Base-by-base conservation (phyloP, 345 rosid species). In the Combretum micranthum region DNA sequence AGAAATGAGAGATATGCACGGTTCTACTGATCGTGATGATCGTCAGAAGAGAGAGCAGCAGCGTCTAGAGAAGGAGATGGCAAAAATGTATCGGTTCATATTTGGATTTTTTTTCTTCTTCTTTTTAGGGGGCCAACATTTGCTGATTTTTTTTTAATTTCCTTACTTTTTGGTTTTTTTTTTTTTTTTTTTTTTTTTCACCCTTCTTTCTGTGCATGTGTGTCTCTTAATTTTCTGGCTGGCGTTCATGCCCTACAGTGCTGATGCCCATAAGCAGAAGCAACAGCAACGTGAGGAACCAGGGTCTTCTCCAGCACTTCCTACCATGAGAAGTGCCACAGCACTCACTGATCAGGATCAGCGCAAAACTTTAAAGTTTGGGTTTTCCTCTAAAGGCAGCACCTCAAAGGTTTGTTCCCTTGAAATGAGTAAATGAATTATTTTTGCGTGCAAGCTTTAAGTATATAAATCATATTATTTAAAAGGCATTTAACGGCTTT, bases 1-100 rank as follows among this genome's bases (percentile, higher is more conserved):
- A 73, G 97, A 87, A 69, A 93, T 93, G 97, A 83, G 73, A 74
- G 99, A 89, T 65, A 80, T 87, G 90, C 99, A 90, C 14, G 83
- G 90, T 57, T 39, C 80, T 51, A 82, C 90, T 65, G 75, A 85
- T 64, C 95, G 97, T n/a, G 99, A 93, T 78, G 99, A 85, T 47
- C 67, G 97, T 50, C 85, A 82, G 68, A 93, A 87, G 66, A 78
- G 96, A 55, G 97, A 93, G 65, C 78, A 66, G 67, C 99, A 87
- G 66, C 95, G 95, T 20, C 90, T 74, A 61, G 96, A 93, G 71
- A 90, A 73, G 69, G 97, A 93, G 80, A 71, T 93, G 88, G 92
- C 92, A 13, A 89, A 86, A 66, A 83, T 71, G 74, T 79, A 77
- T 56, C 26, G 21, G 18, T 43, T 17, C 42, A 47, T 49, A 20